Base-by-base conservation (phyloP, 306 rosid species). In the Inga leiocalycina region DNA sequence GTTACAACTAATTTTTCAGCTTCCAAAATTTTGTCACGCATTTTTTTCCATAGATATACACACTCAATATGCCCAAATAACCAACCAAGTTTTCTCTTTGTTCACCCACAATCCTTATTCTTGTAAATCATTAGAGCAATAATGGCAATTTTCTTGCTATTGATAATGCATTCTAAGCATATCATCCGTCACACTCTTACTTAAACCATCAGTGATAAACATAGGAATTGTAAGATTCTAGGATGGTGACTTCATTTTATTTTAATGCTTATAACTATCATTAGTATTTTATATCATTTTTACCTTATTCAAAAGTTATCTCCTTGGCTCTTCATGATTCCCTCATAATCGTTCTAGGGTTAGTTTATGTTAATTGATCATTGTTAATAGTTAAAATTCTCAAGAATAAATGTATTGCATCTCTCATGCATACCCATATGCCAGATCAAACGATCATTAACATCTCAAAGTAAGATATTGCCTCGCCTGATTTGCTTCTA, bases 111-210 rank as follows among this genome's bases (percentile, higher is more conserved):
- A 14, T 11, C 43, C 49, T 54, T 27, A 39, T 32, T 62, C 49
- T 30, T 19, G 27, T 30, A 16, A 44, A 24, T 52, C 24, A 0
- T 41, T 48, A 73, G 41, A 78, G 68, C 24, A n/a, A 59, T 49
- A 70, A 79, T 45, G 82, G 57, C 82, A 46, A 46, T 71, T 48
- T 71, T 52, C 51, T 82, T 77, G 30, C 49, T 81, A 15, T 62
- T 32, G 3, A 69, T 77, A 11, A n/a, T 32, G 43, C n/a, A 44
- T 32, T 49, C 73, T 15, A 57, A 77, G 81, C 44, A 45, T 1
- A 27, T 83, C 41, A 71, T 83, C 2, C 5, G 34, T n/a, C 61
- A 72, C 30, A 54, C 81, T 39, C 46, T 49, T 44, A 9, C 30
- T 10, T 59, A 59, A 59, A 22, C 34, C 30, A 59, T 59, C 32